phyloP scores from a whole-genome alignment of 768 basidiomycete genomes.

The Naematelia aurantialba region DNA sequence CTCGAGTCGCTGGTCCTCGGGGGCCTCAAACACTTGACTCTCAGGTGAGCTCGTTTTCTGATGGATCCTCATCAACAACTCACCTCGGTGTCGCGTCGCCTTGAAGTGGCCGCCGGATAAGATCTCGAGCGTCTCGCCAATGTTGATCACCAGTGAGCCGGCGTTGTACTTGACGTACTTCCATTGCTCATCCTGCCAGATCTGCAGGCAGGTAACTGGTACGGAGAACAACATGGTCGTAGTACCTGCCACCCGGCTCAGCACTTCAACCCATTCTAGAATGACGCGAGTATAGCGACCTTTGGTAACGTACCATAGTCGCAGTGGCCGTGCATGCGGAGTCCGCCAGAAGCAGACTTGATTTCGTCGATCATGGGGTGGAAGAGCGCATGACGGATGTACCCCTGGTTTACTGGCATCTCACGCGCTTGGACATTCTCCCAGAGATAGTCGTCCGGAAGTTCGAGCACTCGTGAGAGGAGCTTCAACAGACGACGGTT shows the following conservation, averaged over 20 bases:
- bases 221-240: slow-evolving; percentile 39
- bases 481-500: slow-evolving; percentile 34
- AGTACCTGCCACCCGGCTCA: slow-evolving; percentile 8
- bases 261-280: no score
- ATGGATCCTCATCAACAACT: slow-evolving; percentile 24
- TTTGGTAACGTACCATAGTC: not conserved
- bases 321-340: slow-evolving; percentile 28
- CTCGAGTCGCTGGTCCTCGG: slow-evolving; percentile 20
- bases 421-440: slow-evolving; percentile 29
- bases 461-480: slow-evolving; percentile 36
- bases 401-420: slow-evolving; percentile 23
- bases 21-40: slow-evolving; percentile 23
- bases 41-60: slow-evolving; percentile 30
- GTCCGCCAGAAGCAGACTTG: slow-evolving; percentile 15
- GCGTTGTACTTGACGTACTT: slow-evolving; percentile 33
- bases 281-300: no score
- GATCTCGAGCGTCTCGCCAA: slow-evolving; percentile 39
- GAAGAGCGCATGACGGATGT: slow-evolving; percentile 35
- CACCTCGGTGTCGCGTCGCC: slow-evolving; percentile 21
- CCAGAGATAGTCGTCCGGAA: slow-evolving; percentile 39
- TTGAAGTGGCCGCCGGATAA: slow-evolving; percentile 29
- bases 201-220: slow-evolving; percentile 39
- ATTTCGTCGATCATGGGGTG: slow-evolving; percentile 14
- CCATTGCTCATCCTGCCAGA: slow-evolving; percentile 38
- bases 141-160: slow-evolving; percentile 42